Percentiles rank a stretch among this genome's conserved stretches.
Evolutionary conservation across 164 flowering plant genomes (phyloP).

Genomic region (Berberis vulgaris): DNA sequence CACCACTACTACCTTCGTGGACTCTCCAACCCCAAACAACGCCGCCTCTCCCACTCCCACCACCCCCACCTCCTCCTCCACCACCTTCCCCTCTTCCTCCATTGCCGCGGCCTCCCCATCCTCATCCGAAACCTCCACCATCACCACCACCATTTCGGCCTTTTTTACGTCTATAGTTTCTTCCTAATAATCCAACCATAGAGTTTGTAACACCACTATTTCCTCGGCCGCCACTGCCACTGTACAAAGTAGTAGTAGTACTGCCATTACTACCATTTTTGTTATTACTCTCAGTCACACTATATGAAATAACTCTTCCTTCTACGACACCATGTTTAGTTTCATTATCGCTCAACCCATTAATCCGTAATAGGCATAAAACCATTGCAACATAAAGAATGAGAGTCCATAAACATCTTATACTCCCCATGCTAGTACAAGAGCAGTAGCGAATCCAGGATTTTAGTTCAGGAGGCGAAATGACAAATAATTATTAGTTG

Average conservation of each 20-base stretch:
- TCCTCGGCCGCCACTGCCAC: conserved; percentile 3
- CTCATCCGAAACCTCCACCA: conserved; percentile 3
- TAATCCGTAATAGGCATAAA: conserved; percentile 1
- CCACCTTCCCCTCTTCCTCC: conserved; percentile 7
- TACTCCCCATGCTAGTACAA: not conserved
- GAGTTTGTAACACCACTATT: conserved; percentile 1
- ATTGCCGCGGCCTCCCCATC: conserved; percentile 8
- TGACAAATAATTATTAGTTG: too few species aligned
- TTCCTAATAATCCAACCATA: too few species aligned
- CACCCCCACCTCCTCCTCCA: conserved; percentile 5
- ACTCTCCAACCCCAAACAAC: not conserved
- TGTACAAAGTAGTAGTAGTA: not conserved
- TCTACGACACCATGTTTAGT: too few species aligned
- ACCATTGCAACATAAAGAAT: conserved; percentile 4
- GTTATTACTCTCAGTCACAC: not conserved
- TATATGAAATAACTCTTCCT: conserved; percentile 5
- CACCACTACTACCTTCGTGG: too few species aligned
- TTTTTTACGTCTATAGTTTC: not conserved
- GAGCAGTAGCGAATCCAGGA: not conserved
- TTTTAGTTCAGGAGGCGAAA: too few species aligned
- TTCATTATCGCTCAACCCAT: not conserved
- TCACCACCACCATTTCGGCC: conserved; percentile 3
- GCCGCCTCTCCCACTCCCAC: not conserved
- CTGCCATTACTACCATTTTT: not conserved
- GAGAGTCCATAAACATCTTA: conserved; percentile 13